These are phyloP conservation scores for Coccomyxa subellipsoidea DNA, from an alignment of 163 green algal species.

Conservation along the genomic window DNA sequence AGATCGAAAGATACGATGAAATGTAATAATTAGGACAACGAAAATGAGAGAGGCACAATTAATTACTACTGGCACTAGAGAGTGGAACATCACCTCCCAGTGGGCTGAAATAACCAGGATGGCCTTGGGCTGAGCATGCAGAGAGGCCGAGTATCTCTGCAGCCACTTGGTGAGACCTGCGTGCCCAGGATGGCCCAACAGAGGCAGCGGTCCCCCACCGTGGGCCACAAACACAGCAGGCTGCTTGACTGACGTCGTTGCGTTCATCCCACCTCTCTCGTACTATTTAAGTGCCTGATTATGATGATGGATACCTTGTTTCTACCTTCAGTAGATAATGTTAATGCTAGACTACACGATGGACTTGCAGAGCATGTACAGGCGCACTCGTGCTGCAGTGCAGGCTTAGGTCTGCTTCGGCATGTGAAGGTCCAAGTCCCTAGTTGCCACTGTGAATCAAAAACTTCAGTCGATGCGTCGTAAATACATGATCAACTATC, in stretches of 20 bases:
- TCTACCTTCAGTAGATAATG: no score
- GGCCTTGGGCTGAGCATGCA: constrained; percentile 17
- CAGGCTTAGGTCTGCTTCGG: no score
- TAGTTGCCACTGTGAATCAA: no score
- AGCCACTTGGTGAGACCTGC: constrained; percentile 10
- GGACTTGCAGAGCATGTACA: no score
- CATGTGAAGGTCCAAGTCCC: no score
- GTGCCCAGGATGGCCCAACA: constrained; percentile 27
- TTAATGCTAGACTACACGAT: no score
- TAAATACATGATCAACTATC: no score
- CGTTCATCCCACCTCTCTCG: neutral
- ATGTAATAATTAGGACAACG: no score
- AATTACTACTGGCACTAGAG: neutral
- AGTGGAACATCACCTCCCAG: constrained; percentile 38
- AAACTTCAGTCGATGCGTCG: no score
- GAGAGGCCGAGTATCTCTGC: neutral
- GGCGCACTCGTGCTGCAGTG: no score
- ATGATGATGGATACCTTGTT: neutral
- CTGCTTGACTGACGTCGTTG: neutral
- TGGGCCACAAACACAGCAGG: neutral
- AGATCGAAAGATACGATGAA: no score
- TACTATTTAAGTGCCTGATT: neutral
- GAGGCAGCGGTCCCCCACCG: constrained; percentile 26
- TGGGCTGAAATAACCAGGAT: constrained; percentile 49
- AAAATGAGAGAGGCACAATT: neutral